Base-by-base conservation (phyloP, 2,329 filamentous ascomycete species). In the Colletotrichum acutatum region DNA sequence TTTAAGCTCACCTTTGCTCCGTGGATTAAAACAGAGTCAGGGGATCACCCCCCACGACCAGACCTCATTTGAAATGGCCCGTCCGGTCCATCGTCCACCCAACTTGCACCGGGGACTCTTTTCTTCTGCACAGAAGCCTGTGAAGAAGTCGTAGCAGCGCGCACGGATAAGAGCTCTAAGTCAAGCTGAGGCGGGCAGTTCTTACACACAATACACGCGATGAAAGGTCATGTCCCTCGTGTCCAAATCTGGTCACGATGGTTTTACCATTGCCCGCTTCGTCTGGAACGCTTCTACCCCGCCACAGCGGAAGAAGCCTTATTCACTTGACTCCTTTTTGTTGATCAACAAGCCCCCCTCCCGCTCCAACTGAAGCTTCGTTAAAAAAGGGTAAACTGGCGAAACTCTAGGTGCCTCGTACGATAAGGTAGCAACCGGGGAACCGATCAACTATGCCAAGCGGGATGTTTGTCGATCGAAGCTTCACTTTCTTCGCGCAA, bases 271-370 rank as follows among this genome's bases (percentile, higher is more conserved):
- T 11, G 11, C 14, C 34, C 6, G n/a, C 8, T 11, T 6, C 52
- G 12, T 63, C 1, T 53, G 6, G 60, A 14, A 26, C 60, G 28
- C 9, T 24, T 32, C 42, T 32, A 12, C 54, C 54, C 67, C 22
- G 54, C 32, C 22, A 19, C 42, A 32, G 64, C 58, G 49, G 64
- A 52, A 30, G n/a, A 63, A 53, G 37, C 65, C 24, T 71, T 58
- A 22, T 22, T 5, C 24, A 49, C 28, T 30, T 67, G 54, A 26
- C 54, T 67, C 30, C 19, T 22, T 22, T 22, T 11, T 49, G 19
- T 49, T 49, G 42, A 49, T 49, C 16, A 42, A 42, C 37, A 42
- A 42, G 14, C 37, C 37, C 37, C 37, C 11, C 60, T 9, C 24
- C n/a, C n/a, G 19, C 11, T 4, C 7, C 19, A 16, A 32, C 16